Evolutionary conservation across 768 basidiomycete species (phyloP), one percentile per base, ranked within the genome.

Genomic region (Gymnopilus junonius): DNA sequence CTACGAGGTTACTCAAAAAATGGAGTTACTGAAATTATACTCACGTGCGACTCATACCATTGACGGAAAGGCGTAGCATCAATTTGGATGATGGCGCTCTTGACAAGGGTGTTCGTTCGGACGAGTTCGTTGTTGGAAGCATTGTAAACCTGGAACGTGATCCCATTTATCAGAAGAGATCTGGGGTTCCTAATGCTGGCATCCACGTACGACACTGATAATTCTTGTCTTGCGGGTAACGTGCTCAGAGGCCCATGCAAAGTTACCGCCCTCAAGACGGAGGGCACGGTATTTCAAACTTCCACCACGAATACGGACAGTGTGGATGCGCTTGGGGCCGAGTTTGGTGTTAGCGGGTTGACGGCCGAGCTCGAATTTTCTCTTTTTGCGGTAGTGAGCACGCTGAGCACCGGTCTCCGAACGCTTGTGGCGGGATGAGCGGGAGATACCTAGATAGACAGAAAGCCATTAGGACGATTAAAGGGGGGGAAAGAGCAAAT

Each of bases 41-140:
- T 71, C 79, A 96, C 95, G 82, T 99, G 96, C 40, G 94, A 83
- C 82, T 99, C 97, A 76, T 98, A 99, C 96, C 96, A 99, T 83
- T 98, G 96, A 69, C 96, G 89, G 93, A 99, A 99, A 66, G 97
- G 97, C 32, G 97, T 90, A 66, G 97, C 97, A 82, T 99, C 97
- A 74, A 99, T 79, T 78, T 99, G 96, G 79, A 99, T 93, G 81
- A 99, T 92, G 69, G 92, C 92, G 65, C 91, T 85, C 85, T 97
- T 98, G 76, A 99, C 97, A 61, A 99, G 90, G 59, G 97, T 99
- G 85, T 99, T 99, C 73, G 97, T 99, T 73, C 97, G 94, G 75
- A 99, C 97, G 74, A 99, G 89, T 82, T 99, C 97, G 83, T 99
- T 99, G 89, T 99, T 99, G 67, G 97, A 96, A 48, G 97, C 89